phyloP scores from a whole-genome alignment of 352 stramenopile species.

The Hyaloperonospora brassicae region DNA sequence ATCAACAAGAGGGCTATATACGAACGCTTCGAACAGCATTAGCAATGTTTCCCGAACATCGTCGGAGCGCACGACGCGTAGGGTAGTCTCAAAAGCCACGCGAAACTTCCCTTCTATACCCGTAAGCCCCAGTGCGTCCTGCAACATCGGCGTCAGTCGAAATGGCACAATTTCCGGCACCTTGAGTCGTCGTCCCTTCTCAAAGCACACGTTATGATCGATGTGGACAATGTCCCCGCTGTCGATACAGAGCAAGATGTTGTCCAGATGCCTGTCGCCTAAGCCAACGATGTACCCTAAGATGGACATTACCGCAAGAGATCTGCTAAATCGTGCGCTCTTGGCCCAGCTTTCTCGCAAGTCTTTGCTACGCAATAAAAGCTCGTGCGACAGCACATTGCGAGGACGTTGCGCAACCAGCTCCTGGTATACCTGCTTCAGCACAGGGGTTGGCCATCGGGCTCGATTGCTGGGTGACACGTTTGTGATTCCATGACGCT shows the following conservation, averaged over 20 bases:
- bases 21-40: slow-evolving; percentile 75
- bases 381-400: slow-evolving; percentile 62
- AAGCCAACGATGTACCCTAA: slow-evolving; percentile 86
- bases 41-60: slow-evolving; percentile 63
- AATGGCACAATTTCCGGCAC: slow-evolving; percentile 89
- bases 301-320: slow-evolving; percentile 81
- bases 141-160: slow-evolving; percentile 77
- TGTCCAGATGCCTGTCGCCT: slow-evolving; percentile 87
- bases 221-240: slow-evolving; percentile 87
- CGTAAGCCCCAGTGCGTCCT: slow-evolving; percentile 64
- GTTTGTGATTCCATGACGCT: slow-evolving; percentile 66
- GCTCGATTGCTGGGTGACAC: slow-evolving; percentile 56
- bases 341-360: slow-evolving; percentile 64
- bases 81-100: slow-evolving; percentile 57
- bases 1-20: slow-evolving; percentile 79
- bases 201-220: slow-evolving; percentile 90
- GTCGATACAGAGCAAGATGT: slow-evolving; percentile 80
- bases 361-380: slow-evolving; percentile 43
- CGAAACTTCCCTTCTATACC: slow-evolving; percentile 71
- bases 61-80: slow-evolving; percentile 58
- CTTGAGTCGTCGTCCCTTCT: slow-evolving; percentile 81
- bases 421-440: slow-evolving; percentile 65
- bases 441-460: slow-evolving; percentile 46
- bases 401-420: slow-evolving; percentile 51
- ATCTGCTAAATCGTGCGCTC: slow-evolving; percentile 49